Conservation (phyloP, 2,329 filamentous ascomycete genomes). For the Cladosporium sp. region DNA sequence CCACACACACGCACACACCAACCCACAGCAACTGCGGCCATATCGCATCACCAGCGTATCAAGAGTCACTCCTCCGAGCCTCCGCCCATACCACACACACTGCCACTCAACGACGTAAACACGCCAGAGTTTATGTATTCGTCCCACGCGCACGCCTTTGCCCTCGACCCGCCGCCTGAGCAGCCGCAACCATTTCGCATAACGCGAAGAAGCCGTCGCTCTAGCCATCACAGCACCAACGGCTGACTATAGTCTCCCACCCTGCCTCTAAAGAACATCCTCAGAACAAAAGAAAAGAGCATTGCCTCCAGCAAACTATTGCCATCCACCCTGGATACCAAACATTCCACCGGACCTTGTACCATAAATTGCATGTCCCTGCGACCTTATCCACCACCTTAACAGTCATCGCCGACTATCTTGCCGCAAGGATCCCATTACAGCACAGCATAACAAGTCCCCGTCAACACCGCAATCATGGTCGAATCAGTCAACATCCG, state of each 20-base stretch:
- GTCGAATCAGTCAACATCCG: constrained; percentile 90
- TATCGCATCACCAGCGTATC: too few relatives aligned
- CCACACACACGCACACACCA: too few relatives aligned
- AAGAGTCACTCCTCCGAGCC: too few relatives aligned
- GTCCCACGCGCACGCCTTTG: constrained; percentile 90
- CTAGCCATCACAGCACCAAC: constrained; percentile 82
- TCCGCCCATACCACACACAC: too few relatives aligned
- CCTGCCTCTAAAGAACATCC: constrained; percentile 1
- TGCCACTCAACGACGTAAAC: constrained; percentile 6
- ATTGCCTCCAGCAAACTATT: constrained; percentile 3
- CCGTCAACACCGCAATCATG: constrained; percentile 63
- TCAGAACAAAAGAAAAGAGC: neutral
- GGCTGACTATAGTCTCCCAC: constrained; percentile 54
- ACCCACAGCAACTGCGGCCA: too few relatives aligned
- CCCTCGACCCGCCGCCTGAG: constrained; percentile 88
- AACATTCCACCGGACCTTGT: neutral
- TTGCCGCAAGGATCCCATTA: neutral
- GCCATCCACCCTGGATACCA: constrained; percentile 14
- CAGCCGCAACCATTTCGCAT: constrained; percentile 90
- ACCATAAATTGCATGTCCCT: constrained; percentile 12
- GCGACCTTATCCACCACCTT: neutral
- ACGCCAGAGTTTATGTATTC: constrained; percentile 85
- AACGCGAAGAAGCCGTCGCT: constrained; percentile 82
- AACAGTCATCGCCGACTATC: neutral
- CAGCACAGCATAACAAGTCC: constrained; percentile 12